phyloP scores from a whole-genome alignment of 805 yeast species.

The Hanseniaspora nectarophila region DNA sequence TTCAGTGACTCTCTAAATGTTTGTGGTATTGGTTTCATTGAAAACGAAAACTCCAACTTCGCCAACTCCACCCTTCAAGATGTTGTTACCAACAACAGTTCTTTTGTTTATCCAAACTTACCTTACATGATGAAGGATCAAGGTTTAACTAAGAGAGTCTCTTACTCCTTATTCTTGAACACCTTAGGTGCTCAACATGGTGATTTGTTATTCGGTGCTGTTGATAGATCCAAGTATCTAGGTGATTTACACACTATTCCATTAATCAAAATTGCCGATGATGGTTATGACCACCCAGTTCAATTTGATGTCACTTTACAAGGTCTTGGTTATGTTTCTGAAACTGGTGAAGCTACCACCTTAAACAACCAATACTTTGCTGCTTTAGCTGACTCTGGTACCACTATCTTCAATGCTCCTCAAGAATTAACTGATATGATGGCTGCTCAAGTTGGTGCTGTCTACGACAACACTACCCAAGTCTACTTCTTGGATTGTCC shows the following conservation, averaged over 20 bases:
- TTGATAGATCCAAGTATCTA: conserved; percentile 48
- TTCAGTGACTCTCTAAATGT: conserved; percentile 50
- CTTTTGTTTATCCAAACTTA: too few relatives aligned
- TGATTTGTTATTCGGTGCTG: conserved; percentile 58
- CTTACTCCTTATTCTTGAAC: conserved; percentile 54
- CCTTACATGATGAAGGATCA: conserved; percentile 49
- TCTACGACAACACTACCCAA: conserved; percentile 32
- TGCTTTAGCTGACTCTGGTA: conserved; percentile 46
- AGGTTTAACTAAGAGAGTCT: conserved; percentile 44
- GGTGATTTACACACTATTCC: conserved; percentile 44
- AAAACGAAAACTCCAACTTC: conserved; percentile 14
- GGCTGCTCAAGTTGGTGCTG: conserved; percentile 31
- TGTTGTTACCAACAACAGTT: too few relatives aligned
- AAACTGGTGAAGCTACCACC: conserved; percentile 15
- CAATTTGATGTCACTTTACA: conserved; percentile 25
- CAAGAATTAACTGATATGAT: not conserved
- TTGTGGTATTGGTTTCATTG: conserved; percentile 53
- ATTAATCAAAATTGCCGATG: conserved; percentile 31
- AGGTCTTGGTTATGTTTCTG: conserved; percentile 20
- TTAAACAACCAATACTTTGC: conserved; percentile 22
- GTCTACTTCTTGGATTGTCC: conserved; percentile 40
- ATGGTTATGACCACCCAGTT: conserved; percentile 18
- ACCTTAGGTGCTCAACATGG: conserved; percentile 35
- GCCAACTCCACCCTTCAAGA: too few relatives aligned
- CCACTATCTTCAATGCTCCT: conserved; percentile 28